Base-by-base conservation (phyloP, 495 filamentous ascomycete species). In the Hyaloscypha variabilis region DNA sequence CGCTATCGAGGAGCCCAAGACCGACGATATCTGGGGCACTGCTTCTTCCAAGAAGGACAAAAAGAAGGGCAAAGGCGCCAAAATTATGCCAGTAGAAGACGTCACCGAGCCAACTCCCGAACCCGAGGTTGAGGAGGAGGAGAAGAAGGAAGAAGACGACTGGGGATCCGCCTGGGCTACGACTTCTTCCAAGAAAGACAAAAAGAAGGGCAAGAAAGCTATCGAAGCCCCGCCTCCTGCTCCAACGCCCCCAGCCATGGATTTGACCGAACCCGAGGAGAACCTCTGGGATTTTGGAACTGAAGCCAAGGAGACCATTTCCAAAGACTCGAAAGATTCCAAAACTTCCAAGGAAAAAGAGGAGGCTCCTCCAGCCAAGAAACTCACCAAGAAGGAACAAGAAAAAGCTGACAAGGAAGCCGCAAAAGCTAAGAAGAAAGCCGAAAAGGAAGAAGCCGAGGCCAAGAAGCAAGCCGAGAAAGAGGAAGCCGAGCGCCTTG, bases 1-100 rank as follows among this genome's bases (percentile, higher is more conserved):
- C 63, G 70, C 72, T 8, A 78, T 79, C 57, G 79, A 82, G 62
- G 79, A 83, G 60, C 79, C 78, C 21, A 77, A 75, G 39, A 65
- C 70, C 6, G 77, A 80, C 25, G 78, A 82, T 60, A 67, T 69
- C n/a, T 80, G 77, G 79, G 77, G 71, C 19, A 39, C 67, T 3
- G 60, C 71, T 30, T 72, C 71, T 26, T 74, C 76, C 13, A 76
- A 76, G 53, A 80, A 78, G 62, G 71, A 76, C 30, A 75, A 75
- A 54, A 81, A 80, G 68, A 81, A 81, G 60, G 24, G 52, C 34
- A 77, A 77, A 65, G 39, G 65, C 54, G 39, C 39, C 17, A 78
- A 77, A 67, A 79, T 77, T 28, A 55, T 70, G n/a, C 74, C 76
- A 0, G 65, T 82, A 23, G 78, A 79, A 25, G 78, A 80, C 63